phyloP scores from a whole-genome alignment of 2,329 filamentous ascomycete species.

The Fusarium oligoseptatum region DNA sequence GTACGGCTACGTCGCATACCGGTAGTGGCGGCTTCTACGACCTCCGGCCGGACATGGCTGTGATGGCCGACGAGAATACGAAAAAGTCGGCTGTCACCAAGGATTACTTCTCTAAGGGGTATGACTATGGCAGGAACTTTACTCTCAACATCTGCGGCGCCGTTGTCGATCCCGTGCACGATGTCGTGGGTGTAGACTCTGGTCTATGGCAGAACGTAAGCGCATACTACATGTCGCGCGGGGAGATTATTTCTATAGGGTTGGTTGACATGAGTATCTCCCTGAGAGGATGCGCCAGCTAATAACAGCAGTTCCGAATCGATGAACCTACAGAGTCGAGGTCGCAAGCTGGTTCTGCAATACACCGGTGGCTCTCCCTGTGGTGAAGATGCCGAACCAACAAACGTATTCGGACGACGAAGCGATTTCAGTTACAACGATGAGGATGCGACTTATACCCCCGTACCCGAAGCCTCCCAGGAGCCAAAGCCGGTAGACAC shows the following conservation, averaged over 20 bases:
- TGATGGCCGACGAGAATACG: constrained; percentile 57
- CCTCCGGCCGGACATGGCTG: constrained; percentile 67
- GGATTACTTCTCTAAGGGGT: constrained; percentile 76
- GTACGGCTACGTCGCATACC: constrained; percentile 68
- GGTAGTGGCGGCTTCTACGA: constrained; percentile 72
- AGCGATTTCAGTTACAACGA: constrained; percentile 46
- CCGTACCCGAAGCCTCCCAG: constrained; percentile 28
- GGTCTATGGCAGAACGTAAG: constrained; percentile 78
- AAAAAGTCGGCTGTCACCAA: constrained; percentile 57
- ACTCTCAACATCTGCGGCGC: constrained; percentile 85
- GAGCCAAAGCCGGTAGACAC: constrained; percentile 41
- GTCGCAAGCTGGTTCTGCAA: constrained; percentile 81
- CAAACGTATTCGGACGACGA: constrained; percentile 42
- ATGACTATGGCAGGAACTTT: constrained; percentile 85
- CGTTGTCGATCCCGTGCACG: constrained; percentile 75
- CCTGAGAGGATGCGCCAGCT: constrained; percentile 19
- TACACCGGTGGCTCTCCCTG: constrained; percentile 85
- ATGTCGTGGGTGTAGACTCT: constrained; percentile 75
- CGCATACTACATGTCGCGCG: constrained; percentile 78
- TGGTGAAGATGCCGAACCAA: constrained; percentile 61
- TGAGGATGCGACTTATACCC: constrained; percentile 30
- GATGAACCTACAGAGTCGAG: constrained; percentile 68
- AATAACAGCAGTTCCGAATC: constrained; percentile 58
- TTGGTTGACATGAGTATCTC: constrained; percentile 55
- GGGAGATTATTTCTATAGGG: constrained; percentile 81